These are phyloP conservation scores for Athelia psychrophila DNA, from an alignment of 1,284 basidiomycete genomes.

Conservation along the genomic window DNA sequence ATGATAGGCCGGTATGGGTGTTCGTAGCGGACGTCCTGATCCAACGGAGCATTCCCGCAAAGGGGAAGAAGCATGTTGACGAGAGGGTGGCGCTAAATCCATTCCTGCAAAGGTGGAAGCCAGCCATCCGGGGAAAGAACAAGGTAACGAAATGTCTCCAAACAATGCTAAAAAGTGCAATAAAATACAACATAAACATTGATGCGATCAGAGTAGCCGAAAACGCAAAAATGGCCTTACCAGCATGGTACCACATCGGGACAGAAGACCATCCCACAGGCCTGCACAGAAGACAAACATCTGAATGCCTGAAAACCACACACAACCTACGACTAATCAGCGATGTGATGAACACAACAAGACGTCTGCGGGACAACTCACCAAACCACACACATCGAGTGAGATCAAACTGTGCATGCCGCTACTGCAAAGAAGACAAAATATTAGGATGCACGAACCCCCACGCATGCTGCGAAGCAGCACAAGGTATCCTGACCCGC, in stretches of 20 bases:
- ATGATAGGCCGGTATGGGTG: constrained; percentile 1
- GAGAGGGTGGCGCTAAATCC: neutral
- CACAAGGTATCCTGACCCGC: neutral
- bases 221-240: neutral
- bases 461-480: neutral
- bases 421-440: neutral
- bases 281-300: neutral
- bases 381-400: neutral
- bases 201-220: neutral
- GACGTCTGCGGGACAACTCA: neutral
- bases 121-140: neutral
- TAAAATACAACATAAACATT: neutral
- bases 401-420: neutral
- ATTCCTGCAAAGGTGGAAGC: neutral
- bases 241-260: neutral
- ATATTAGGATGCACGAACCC: neutral
- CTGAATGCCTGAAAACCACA: neutral
- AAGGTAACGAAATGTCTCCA: neutral
- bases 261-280: neutral
- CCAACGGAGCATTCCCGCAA: neutral
- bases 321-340: neutral
- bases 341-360: neutral
- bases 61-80: neutral
- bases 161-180: neutral
- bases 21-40: constrained; percentile 3